Base-by-base conservation (phyloP, 139 green algal genomes). In the Prasinococcaceae sp. region DNA sequence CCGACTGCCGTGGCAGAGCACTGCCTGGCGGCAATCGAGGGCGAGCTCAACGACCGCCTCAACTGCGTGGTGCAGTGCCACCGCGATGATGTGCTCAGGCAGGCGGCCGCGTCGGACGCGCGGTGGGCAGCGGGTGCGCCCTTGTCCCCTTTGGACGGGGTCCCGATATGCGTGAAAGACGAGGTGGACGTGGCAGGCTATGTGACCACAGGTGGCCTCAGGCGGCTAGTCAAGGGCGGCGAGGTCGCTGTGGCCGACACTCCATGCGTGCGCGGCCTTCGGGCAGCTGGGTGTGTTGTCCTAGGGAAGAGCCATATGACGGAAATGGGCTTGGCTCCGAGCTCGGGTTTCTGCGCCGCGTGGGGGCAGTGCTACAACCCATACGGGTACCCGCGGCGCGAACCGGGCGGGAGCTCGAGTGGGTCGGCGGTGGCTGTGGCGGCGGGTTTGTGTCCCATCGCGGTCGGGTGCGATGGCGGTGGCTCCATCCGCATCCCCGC, bases 401-500 rank as follows among this genome's bases (percentile, higher is more conserved):
- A 46, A 8, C 14, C 47, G 16, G 47, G n/a, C 12, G 47, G 47
- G 47, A 44, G 14, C 9, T 54, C 47, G 24, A 25, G n/a, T 17
- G 55, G 55, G 9, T 32, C 23, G 6, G 55, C 45, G 23, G 55
- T 30, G 8, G 55, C 55, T 17, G 55, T 64, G 12, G 55, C 49
- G 30, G 19, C 23, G 9, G 55, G 55, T 14, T 14, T 64, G 17
- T 64, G 50, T 48, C 50, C 30, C 35, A 9, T 63, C 6, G 55
- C 55, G 6, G 12, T 65, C 9, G 55, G 49, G 26, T 53, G 22
- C 17, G 50, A 64, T 22, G 35, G 22, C 51, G 29, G 28, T 24
- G 55, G 55, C 6, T 58, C 50, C 17, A 65, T 64, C 8, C 29
- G 50, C 10, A 46, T 51, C 19, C 55, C 55, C 16, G 55, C 55